A percentile compares a stretch with the other conserved stretches of the same genome.
These are phyloP conservation scores for Aspergillus latus DNA, from an alignment of 2,329 filamentous ascomycete genomes.

Conservation along the genomic window DNA sequence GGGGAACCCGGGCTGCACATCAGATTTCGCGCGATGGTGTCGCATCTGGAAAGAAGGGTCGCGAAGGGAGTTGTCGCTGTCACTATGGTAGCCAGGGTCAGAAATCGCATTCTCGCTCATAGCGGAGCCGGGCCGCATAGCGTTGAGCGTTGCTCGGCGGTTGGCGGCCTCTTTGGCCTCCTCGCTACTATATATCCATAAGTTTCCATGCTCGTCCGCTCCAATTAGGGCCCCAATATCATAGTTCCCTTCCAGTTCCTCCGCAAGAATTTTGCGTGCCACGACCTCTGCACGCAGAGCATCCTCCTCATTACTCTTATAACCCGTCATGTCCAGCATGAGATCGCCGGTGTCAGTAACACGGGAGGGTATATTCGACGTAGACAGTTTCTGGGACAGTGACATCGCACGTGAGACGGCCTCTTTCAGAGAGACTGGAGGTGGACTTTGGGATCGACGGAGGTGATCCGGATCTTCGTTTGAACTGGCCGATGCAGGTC, in stretches of 20 bases:
- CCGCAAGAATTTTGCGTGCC: slow-evolving; percentile 84
- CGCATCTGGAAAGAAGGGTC: slow-evolving; percentile 60
- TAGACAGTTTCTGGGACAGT: slow-evolving; percentile 81
- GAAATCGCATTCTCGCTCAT: slow-evolving; percentile 77
- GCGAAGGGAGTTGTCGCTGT: slow-evolving; percentile 67
- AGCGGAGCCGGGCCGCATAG: slow-evolving; percentile 51
- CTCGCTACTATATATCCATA: slow-evolving; percentile 99
- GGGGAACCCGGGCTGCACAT: slow-evolving; percentile 66
- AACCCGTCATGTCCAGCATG: slow-evolving; percentile 97
- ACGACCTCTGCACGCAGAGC: slow-evolving; percentile 92
- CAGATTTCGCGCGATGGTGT: slow-evolving; percentile 61
- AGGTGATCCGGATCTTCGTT: slow-evolving; percentile 20
- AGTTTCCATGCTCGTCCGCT: slow-evolving; percentile 89
- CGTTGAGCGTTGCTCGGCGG: slow-evolving; percentile 57
- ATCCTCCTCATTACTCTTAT: slow-evolving; percentile 92
- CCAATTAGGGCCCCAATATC: slow-evolving; percentile 95
- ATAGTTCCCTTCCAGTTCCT: slow-evolving; percentile 91
- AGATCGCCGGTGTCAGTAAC: slow-evolving; percentile 92
- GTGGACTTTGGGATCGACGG: slow-evolving; percentile 70
- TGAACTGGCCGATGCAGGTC: slow-evolving; percentile 7
- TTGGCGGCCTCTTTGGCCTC: slow-evolving; percentile 89
- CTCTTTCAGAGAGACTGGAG: slow-evolving; percentile 68
- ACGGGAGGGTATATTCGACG: slow-evolving; percentile 86
- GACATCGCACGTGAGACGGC: slow-evolving; percentile 80
- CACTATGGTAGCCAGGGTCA: slow-evolving; percentile 93